A percentile compares a stretch with the other conserved stretches of the same genome.
Conservation (phyloP, 805 yeast genomes). For the Lachancea lanzarotensis region DNA sequence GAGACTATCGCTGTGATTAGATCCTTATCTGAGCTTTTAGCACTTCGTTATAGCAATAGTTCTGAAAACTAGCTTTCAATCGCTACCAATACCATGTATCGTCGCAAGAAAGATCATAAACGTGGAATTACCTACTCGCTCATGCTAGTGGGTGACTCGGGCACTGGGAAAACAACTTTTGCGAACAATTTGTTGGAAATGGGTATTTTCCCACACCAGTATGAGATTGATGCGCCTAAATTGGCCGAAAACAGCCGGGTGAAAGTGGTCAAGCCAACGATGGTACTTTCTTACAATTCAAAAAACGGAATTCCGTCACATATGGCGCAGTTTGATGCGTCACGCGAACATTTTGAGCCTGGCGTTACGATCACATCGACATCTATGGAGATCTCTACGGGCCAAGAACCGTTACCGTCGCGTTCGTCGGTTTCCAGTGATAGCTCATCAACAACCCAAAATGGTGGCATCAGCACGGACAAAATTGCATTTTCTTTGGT, state of each 20-base stretch:
- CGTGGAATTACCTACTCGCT: slow-evolving; percentile 70
- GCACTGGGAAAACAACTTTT: slow-evolving; percentile 74
- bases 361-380: slow-evolving; percentile 62
- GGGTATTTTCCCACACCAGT: slow-evolving; percentile 54
- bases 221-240: slow-evolving; percentile 34
- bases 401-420: slow-evolving; percentile 7
- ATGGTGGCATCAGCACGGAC: slow-evolving; percentile 25
- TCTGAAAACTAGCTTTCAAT: too few relatives aligned
- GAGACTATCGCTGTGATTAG: not conserved
- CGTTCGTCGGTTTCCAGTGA: slow-evolving; percentile 7
- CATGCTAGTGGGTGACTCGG: slow-evolving; percentile 66
- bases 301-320: slow-evolving; percentile 54
- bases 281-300: slow-evolving; percentile 49
- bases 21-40: too few relatives aligned
- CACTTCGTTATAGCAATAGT: too few relatives aligned
- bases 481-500: slow-evolving; percentile 53
- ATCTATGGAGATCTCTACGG: slow-evolving; percentile 27
- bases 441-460: slow-evolving; percentile 1
- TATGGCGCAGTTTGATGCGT: slow-evolving; percentile 56
- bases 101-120: slow-evolving; percentile 59
- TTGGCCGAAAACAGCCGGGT: slow-evolving; percentile 18
- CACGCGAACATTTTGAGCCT: slow-evolving; percentile 56
- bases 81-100: slow-evolving; percentile 19
- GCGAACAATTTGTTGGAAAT: slow-evolving; percentile 61
- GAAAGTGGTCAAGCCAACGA: slow-evolving; percentile 27